Evolutionary conservation across 139 green algal species (phyloP).

Genomic region (Chlorella sp.): DNA sequence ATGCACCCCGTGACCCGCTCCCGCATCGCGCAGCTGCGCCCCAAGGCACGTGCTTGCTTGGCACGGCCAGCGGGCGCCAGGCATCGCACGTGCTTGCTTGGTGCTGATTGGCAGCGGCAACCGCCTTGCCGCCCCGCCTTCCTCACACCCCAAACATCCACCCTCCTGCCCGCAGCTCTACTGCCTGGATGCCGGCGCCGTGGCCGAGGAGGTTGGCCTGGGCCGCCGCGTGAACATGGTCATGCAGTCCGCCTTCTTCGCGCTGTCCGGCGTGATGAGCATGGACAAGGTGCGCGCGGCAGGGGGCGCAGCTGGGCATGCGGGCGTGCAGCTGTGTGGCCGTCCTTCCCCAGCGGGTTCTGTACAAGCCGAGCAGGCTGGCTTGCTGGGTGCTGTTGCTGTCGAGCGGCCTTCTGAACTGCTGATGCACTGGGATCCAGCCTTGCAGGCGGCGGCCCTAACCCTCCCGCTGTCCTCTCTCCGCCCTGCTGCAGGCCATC

Average conservation of each 20-base stretch:
- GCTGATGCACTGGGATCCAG: not conserved
- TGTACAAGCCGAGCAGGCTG: not conserved
- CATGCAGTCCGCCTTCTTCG: slow-evolving; percentile 76
- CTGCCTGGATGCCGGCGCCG: slow-evolving; percentile 49
- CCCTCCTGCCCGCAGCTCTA: slow-evolving; percentile 36
- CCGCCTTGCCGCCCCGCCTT: not conserved
- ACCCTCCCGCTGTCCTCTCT: not conserved
- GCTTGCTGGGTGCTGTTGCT: too few species aligned
- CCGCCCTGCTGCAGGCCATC: slow-evolving; percentile 44
- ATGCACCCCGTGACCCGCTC: slow-evolving; percentile 35
- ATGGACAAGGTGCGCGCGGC: slow-evolving; percentile 42
- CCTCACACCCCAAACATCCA: not conserved
- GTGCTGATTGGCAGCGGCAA: too few species aligned
- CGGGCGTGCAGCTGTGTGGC: too few species aligned
- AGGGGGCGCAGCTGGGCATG: too few species aligned
- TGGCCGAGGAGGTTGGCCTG: slow-evolving; percentile 53
- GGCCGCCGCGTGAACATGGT: slow-evolving; percentile 74
- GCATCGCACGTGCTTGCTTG: too few species aligned
- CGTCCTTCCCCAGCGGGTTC: too few species aligned
- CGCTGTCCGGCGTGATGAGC: slow-evolving; percentile 58
- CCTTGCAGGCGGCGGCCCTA: too few species aligned
- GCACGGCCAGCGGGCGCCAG: too few species aligned
- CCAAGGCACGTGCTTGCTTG: not conserved
- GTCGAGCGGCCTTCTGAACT: too few species aligned
- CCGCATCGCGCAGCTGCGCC: slow-evolving; percentile 10